phyloP scores from a whole-genome alignment of 192 early-diverging fungal genomes.

The Lunasporangiospora selenospora region DNA sequence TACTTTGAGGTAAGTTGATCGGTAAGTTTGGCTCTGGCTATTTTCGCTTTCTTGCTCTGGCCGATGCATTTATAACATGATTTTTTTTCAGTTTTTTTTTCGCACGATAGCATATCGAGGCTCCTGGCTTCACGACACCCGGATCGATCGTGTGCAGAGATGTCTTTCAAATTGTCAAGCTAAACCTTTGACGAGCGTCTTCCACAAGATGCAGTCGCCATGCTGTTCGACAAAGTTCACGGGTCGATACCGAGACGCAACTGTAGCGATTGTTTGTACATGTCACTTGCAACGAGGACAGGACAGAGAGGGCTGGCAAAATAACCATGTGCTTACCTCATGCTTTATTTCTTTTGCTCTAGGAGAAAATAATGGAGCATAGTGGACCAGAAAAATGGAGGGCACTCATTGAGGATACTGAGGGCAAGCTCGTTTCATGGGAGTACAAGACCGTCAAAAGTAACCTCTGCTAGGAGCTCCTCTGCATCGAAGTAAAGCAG shows the following conservation, averaged over 20 bases:
- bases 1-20: conserved; percentile 7
- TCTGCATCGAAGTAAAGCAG: background rate
- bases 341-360: too few species aligned
- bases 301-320: too few species aligned
- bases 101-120: background rate
- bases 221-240: conserved; percentile 6
- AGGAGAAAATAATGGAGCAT: conserved; percentile 6
- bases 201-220: conserved; percentile 2
- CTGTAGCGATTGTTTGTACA: conserved; percentile 1
- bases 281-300: too few species aligned
- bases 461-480: conserved; percentile 9
- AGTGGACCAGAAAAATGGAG: background rate
- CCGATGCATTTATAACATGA: background rate
- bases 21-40: background rate
- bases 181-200: conserved; percentile 1
- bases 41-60: background rate
- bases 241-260: background rate
- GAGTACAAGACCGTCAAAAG: background rate
- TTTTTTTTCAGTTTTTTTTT: background rate
- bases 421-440: conserved; percentile 3
- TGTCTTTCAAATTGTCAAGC: conserved; percentile 2
- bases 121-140: background rate
- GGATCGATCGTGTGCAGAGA: conserved; percentile 6
- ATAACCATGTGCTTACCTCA: too few species aligned
- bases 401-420: conserved; percentile 6